Base-by-base conservation (phyloP, 371 early-diverging fungal species). In the Rhizoclosmatium hyalinum region DNA sequence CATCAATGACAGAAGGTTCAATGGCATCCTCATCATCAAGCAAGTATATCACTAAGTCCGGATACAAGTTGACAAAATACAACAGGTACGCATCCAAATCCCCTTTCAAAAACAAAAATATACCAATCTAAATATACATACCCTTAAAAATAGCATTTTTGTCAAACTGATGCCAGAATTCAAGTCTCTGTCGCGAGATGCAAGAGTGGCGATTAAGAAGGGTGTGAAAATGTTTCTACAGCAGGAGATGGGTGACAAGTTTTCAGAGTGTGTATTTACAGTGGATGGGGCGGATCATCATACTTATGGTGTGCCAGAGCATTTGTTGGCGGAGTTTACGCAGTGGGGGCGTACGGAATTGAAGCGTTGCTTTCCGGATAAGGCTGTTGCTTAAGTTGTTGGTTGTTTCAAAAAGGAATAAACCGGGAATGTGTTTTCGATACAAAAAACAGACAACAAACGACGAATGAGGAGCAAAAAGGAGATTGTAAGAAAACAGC, bases 301-400 rank as follows among this genome's bases (percentile, higher is more conserved):
- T 41, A 74, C 68, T n/a, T 74, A 67, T 42, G 75, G 65, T 47
- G 46, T 74, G 24, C 75, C 75, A 8, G 46, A 57, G 2, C 3
- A 43, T 41, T 1, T 68, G 21, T 10, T 58, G 19, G 2, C 5
- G 6, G 47, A 62, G 14, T 74, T 74, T 41, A 54, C 3, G 39
- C 8, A n/a, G 3, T 74, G 75, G 75, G 67, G 58, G 3, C 6
- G 5, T 4, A 60, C 6, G 2, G 75, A 74, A 57, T 43, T 74
- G 12, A 21, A 8, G 21, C 8, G 68, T 32, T 64, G 54, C 44
- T 74, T 74, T 68, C 75, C 75, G 8, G 54, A 74, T 5, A 64
- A 58, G 57, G 6, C 17, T 50, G 50, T 50, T 17, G 50, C 50
- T 32, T 32, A 32, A 32, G 32, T 32, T 32, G 32, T 32, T 32